Evolutionary conservation across 2,329 filamentous ascomycete species (phyloP).

Genomic region (Fusarium sp.): DNA sequence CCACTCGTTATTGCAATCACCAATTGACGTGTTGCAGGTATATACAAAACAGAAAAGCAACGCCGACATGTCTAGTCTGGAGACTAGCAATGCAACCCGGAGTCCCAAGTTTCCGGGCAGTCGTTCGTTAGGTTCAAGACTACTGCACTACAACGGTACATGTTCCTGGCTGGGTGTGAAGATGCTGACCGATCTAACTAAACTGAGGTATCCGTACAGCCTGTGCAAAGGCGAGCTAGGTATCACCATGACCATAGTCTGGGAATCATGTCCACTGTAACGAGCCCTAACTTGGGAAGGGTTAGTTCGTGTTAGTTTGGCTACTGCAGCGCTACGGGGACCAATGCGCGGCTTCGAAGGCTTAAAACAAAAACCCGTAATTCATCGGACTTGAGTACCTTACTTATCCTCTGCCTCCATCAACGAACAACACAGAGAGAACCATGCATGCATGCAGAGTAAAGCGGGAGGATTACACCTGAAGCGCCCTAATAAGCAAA

Average conservation of each 20-base stretch:
- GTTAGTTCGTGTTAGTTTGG: background rate
- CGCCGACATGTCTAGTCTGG: slow-evolving; percentile 17
- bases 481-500: slow-evolving; percentile 30
- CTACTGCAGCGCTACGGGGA: background rate
- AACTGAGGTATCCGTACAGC: background rate
- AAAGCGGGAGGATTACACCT: slow-evolving; percentile 27
- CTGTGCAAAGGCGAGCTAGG: slow-evolving; percentile 7
- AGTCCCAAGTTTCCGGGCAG: slow-evolving; percentile 35
- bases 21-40: background rate
- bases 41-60: slow-evolving; percentile 8
- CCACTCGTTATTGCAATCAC: background rate
- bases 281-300: slow-evolving; percentile 22
- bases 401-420: background rate
- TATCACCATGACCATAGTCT: background rate
- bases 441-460: background rate
- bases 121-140: slow-evolving; percentile 11
- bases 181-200: slow-evolving; percentile 16
- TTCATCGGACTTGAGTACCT: slow-evolving; percentile 8
- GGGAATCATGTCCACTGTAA: background rate
- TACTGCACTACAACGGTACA: slow-evolving; percentile 23
- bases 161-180: slow-evolving; percentile 26
- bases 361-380: slow-evolving; percentile 12
- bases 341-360: slow-evolving; percentile 14
- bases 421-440: slow-evolving; percentile 3
- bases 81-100: slow-evolving; percentile 22